Base-by-base conservation (phyloP, 805 yeast genomes). In the Blastobotrys terrestris region DNA sequence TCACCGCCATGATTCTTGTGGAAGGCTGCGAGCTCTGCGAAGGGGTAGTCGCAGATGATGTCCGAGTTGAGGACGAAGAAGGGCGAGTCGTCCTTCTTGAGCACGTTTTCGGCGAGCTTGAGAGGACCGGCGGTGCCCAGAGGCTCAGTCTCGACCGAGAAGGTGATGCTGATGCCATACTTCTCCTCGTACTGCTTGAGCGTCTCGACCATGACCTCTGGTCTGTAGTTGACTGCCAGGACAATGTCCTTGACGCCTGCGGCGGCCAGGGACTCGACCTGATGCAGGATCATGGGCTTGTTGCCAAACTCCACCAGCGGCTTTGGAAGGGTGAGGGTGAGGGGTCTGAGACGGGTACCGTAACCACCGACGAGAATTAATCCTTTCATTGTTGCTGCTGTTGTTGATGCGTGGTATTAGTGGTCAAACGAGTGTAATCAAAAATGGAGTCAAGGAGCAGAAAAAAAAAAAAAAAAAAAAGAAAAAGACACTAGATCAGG, bases 201-300 rank as follows among this genome's bases (percentile, higher is more conserved):
- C 57, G 98, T 85, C 63, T 87, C 84, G 60, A 92, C 98, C 99
- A 94, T 94, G 61, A 90, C 96, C 78, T 94, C 99, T 57, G 99
- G 99, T 74, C 97, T 86, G 84, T 94, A 94, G 84, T 94, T 94
- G 64, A 94, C 99, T 57, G 99, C 99, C 64, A 94, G 77, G 45
- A 94, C 99, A 65, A 94, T 91, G 74, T 94, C 99, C 55, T 96
- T 94, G 71, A 94, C 97, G 70, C 99, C 99, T 63, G 99, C 99
- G 58, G 83, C 83, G 58, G 98, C 97, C 59, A 94, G 79, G 51
- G 99, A 97, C 77, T 94, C 97, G 70, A 94, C 90, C 78, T 94
- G 99, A 74, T 94, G 99, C 65, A 89, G 78, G 66, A 94, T 94
- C 99, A 94, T 94, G 67, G 99, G 98, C 77, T 92, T 87, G 87